Evolutionary conservation across 768 basidiomycete genomes (phyloP), one percentile per base, ranked within the genome.

Genomic region (Rhodotorula paludigena): DNA sequence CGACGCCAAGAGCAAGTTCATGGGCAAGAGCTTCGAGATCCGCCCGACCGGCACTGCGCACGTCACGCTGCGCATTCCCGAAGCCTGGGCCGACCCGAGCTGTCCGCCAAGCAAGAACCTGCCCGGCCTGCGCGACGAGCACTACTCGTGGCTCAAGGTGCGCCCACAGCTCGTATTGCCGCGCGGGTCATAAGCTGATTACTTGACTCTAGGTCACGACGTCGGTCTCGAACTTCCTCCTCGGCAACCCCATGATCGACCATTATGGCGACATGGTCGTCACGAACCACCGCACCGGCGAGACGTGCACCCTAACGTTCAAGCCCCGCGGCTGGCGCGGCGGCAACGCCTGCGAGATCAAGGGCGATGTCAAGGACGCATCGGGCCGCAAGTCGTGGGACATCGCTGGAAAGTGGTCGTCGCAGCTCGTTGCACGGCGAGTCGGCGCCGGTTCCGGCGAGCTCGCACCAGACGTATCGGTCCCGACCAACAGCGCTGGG

Each of bases 1-100:
- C 60, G 93, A 96, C 75, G 93, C 93, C 5, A 92, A 96, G 78
- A 93, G 92, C 77, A 94, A 87, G 79, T 96, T 98, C 78, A 87
- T 92, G 83, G 93, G 93, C 48, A 91, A 92, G 78, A 90, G 88
- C 0, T 97, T 98, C 76, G 93, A 98, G 81, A 96, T 97, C 73
- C 81, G 90, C 33, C 93, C 93, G 3, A 97, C 92, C 4, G 93
- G 93, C n/a, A 82, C 91, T 16, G 93, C 92, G 0, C 93, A 97
- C 73, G 87, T 84, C 10, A 89, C 94, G 52, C 81, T 98, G 15
- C 79, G 89, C 25, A 78, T 97, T 7, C 89, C 91, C 1, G 81
- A 83, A 56, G 85, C 85, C 18, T 83, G 83, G 78, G 88, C 80
- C 0, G n/a, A 42, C 16, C 83, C 84, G 0, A 76, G 80, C 38